Conservation (phyloP, 768 basidiomycete species). For the Termitomyces sp. region DNA sequence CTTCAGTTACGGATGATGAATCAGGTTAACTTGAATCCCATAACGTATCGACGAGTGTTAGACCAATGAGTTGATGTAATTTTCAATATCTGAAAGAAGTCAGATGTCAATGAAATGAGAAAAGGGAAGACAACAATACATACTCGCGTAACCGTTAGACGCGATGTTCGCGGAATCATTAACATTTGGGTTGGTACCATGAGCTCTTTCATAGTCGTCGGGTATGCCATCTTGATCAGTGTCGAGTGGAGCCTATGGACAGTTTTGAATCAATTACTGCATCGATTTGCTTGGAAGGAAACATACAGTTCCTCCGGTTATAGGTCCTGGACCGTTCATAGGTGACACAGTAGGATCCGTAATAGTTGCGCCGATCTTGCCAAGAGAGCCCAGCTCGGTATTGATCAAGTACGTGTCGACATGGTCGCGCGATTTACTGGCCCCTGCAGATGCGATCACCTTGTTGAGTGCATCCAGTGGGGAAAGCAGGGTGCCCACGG, state of each 20-base stretch:
- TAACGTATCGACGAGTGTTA: background rate
- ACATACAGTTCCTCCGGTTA: constrained; percentile 27
- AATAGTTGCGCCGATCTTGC: constrained; percentile 30
- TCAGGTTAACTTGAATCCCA: background rate
- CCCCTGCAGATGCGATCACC: constrained; percentile 27
- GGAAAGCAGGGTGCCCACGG: constrained; percentile 24
- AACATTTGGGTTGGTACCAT: constrained; percentile 27
- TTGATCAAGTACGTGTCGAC: constrained; percentile 30
- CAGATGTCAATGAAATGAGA: background rate
- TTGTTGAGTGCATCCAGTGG: constrained; percentile 26
- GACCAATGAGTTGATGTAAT: constrained; percentile 32
- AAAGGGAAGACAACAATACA: constrained; percentile 4
- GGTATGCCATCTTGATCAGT: constrained; percentile 31
- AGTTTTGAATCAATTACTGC: background rate
- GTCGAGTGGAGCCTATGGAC: constrained; percentile 22
- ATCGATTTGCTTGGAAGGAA: background rate
- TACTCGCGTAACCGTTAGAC: constrained; percentile 33
- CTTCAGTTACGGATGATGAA: background rate
- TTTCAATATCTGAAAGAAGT: constrained; percentile 28
- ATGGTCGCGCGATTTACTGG: constrained; percentile 28
- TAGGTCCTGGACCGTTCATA: constrained; percentile 28
- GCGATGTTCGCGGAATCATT: constrained; percentile 28
- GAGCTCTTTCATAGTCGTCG: constrained; percentile 28
- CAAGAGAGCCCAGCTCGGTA: constrained; percentile 28
- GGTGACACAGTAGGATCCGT: constrained; percentile 23